Conservation (phyloP, 1,284 basidiomycete species). For the Naganishia sp. region DNA sequence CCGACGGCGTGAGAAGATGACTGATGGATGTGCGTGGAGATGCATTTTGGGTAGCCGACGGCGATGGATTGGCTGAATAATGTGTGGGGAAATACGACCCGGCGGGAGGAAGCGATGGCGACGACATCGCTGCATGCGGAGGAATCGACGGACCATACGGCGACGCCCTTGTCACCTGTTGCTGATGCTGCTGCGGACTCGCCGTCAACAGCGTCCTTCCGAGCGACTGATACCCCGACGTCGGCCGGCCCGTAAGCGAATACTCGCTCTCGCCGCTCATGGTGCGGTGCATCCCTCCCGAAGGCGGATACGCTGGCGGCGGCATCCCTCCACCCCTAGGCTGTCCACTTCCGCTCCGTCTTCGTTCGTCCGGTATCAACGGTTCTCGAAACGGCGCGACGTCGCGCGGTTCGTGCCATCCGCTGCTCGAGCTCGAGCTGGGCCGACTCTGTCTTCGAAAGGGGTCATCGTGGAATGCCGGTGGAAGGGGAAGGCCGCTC, state of each 20-base stretch:
- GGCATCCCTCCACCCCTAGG: not conserved
- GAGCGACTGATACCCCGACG: not conserved
- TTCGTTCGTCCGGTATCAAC: not conserved
- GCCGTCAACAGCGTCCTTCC: not conserved
- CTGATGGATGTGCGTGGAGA: slow-evolving; percentile 16
- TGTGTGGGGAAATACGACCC: slow-evolving; percentile 16
- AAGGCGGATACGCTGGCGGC: not conserved
- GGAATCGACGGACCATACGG: not conserved
- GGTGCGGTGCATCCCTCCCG: slow-evolving; percentile 6
- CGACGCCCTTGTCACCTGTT: too few relatives aligned
- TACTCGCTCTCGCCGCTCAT: slow-evolving; percentile 16
- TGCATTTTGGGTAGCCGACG: not conserved
- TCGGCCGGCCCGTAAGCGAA: not conserved
- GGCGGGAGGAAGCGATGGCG: not conserved
- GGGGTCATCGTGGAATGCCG: slow-evolving; percentile 10
- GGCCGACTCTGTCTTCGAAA: not conserved
- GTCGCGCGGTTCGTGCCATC: too few relatives aligned
- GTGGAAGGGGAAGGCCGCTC: slow-evolving; percentile 18
- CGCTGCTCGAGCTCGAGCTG: not conserved
- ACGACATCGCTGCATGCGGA: too few relatives aligned
- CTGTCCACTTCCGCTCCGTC: not conserved
- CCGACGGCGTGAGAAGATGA: slow-evolving; percentile 12
- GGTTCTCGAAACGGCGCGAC: too few relatives aligned
- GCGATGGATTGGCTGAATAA: not conserved
- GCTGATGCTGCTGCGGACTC: not conserved